Evolutionary conservation across 805 yeast genomes (phyloP).

Genomic region (Ogataea polymorpha): DNA sequence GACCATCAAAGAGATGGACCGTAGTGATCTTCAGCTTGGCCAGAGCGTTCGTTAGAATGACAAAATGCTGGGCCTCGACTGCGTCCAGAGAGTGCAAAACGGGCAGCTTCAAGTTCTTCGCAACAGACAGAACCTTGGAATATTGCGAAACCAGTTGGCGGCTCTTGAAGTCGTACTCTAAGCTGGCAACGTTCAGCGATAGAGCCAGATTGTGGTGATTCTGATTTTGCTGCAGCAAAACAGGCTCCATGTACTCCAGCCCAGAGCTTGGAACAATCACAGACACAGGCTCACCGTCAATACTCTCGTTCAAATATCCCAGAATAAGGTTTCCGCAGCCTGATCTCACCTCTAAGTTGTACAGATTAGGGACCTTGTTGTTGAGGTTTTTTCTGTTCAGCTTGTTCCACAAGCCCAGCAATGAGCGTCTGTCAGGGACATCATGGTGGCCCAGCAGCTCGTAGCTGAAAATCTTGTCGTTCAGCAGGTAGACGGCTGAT

Average conservation of each 20-base stretch:
- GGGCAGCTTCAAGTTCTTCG: slow-evolving; percentile 61
- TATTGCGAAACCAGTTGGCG: slow-evolving; percentile 62
- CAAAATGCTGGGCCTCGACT: slow-evolving; percentile 62
- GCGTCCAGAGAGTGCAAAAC: slow-evolving; percentile 65
- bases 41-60: slow-evolving; percentile 62
- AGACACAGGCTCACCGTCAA: slow-evolving; percentile 21
- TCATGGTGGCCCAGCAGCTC: slow-evolving; percentile 51
- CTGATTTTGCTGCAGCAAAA: slow-evolving; percentile 40
- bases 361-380: slow-evolving; percentile 59
- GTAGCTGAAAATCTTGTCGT: slow-evolving; percentile 62
- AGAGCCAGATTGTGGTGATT: slow-evolving; percentile 46
- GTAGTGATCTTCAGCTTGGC: slow-evolving; percentile 64
- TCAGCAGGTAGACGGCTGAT: slow-evolving; percentile 51
- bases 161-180: slow-evolving; percentile 58
- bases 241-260: slow-evolving; percentile 63
- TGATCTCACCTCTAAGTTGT: slow-evolving; percentile 66
- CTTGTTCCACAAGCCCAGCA: slow-evolving; percentile 64
- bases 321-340: slow-evolving; percentile 81
- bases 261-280: slow-evolving; percentile 66
- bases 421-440: slow-evolving; percentile 41
- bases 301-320: slow-evolving; percentile 53
- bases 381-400: slow-evolving; percentile 48
- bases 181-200: slow-evolving; percentile 70
- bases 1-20: slow-evolving; percentile 78
- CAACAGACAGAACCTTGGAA: slow-evolving; percentile 55